Evolutionary conservation across 208 protist genomes (phyloP), one percentile per base, ranked within the genome.

Genomic region (Wallacemonas sp.): DNA sequence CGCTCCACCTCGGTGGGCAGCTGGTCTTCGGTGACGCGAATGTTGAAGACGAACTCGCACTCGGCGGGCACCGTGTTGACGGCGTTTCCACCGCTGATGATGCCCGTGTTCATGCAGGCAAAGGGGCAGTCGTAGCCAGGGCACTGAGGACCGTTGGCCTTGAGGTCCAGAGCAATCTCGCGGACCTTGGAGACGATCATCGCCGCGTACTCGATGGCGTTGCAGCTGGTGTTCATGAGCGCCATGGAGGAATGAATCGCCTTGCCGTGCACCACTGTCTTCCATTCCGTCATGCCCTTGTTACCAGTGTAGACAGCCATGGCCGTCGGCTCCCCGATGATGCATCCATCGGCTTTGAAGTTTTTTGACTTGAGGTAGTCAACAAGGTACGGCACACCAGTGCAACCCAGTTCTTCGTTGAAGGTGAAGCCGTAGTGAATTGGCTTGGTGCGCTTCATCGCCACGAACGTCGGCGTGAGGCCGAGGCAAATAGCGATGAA

Each of bases 401-500:
- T 39, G 52, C 76, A 89, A 19, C 71, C 72, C 0, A 83, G 39
- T 47, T 85, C 78, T 38, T 83, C 85, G 47, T 85, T 72, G 36
- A 81, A 83, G 1, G 72, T 76, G 57, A 82, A 84, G 33, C 68
- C 74, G 48, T 70, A 80, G 70, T 88, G 81, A 2, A 85, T 61
- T 4, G 77, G 74, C 64, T 87, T 90, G 12, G 17, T 41, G 9
- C 72, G 72, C 65, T 75, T 75, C 78, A 85, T 74, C 49, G 61
- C 49, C 46, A 76, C 67, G 24, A 78, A 74, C 29, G 68, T 70
- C 27, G 78, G 78, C 16, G 43, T 63, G 16, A 86, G 70, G 1
- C 75, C 63, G 26, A 91, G 57, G 41, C 61, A 72, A 4, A 91
- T 66, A 0, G 85, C 81, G 33, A 88, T 74, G 56, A 87, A 85